Conservation (phyloP, 2,329 filamentous ascomycete species). For the Lasiodiplodia theobromae region DNA sequence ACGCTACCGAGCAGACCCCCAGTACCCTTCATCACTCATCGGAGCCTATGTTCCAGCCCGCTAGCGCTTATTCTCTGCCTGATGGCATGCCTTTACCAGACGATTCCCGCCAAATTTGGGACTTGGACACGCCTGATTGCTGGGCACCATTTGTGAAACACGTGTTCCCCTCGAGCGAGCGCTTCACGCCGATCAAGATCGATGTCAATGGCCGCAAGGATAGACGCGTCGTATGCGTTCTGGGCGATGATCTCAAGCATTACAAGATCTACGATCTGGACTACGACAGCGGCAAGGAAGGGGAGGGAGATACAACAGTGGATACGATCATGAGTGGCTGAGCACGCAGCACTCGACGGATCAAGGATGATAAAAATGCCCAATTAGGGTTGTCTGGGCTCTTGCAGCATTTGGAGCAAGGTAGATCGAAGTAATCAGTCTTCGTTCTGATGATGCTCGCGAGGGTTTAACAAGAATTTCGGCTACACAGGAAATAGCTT, state of each 20-base stretch:
- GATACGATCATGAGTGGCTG: slow-evolving; percentile 30
- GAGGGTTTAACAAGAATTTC: neutral
- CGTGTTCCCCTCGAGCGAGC: slow-evolving; percentile 52
- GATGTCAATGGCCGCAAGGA: slow-evolving; percentile 64
- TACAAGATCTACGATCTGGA: slow-evolving; percentile 66
- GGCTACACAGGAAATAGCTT: neutral
- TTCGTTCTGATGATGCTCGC: neutral
- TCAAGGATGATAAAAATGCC: neutral
- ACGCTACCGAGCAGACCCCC: slow-evolving; percentile 27
- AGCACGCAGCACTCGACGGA: neutral
- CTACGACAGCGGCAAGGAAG: slow-evolving; percentile 30
- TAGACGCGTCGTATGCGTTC: slow-evolving; percentile 60
- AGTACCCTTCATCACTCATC: slow-evolving; percentile 20
- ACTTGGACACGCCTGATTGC: slow-evolving; percentile 25
- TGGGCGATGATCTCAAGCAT: slow-evolving; percentile 61
- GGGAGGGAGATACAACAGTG: slow-evolving; percentile 29
- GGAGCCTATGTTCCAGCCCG: neutral
- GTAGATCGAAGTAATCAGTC: neutral
- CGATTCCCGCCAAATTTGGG: slow-evolving; percentile 15
- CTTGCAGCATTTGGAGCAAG: neutral
- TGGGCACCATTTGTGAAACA: slow-evolving; percentile 50
- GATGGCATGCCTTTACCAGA: slow-evolving; percentile 1
- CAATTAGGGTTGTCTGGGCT: neutral
- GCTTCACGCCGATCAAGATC: slow-evolving; percentile 58
- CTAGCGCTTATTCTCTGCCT: neutral